Percentiles rank a stretch among this genome's conserved stretches.
These are phyloP conservation scores for Salix dunnii DNA, from an alignment of 345 rosid species.

Conservation along the genomic window DNA sequence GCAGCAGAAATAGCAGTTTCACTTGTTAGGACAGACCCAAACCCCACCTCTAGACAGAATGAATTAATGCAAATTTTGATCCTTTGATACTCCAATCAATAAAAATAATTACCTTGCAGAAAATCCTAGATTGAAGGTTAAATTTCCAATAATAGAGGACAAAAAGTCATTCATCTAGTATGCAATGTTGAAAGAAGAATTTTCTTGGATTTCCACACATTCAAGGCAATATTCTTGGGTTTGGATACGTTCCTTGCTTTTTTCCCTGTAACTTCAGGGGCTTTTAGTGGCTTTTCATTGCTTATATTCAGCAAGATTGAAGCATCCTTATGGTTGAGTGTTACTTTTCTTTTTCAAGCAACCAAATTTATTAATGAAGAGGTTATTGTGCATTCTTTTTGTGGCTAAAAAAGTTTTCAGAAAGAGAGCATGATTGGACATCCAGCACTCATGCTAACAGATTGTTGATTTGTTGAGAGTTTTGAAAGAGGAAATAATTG, in stretches of 20 bases:
- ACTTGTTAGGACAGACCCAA: background rate
- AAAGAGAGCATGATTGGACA: background rate
- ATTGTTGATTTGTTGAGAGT: background rate
- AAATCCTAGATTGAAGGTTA: background rate
- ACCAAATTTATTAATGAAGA: background rate
- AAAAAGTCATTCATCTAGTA: background rate
- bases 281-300: too few relatives aligned
- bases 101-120: background rate
- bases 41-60: background rate
- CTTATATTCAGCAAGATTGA: too few relatives aligned
- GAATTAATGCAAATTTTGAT: background rate
- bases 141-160: background rate
- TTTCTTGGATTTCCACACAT: background rate
- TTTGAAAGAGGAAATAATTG: background rate
- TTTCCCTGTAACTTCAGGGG: background rate
- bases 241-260: background rate
- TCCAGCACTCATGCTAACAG: background rate
- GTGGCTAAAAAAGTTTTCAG: too few relatives aligned
- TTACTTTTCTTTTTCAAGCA: background rate
- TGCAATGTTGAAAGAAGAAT: background rate
- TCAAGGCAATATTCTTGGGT: background rate
- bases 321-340: background rate
- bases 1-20: background rate
- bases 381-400: too few relatives aligned
- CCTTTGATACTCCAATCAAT: background rate